Evolutionary conservation across 1,139 yeast genomes (phyloP).

Genomic region (Arxiozyma heterogenica): DNA sequence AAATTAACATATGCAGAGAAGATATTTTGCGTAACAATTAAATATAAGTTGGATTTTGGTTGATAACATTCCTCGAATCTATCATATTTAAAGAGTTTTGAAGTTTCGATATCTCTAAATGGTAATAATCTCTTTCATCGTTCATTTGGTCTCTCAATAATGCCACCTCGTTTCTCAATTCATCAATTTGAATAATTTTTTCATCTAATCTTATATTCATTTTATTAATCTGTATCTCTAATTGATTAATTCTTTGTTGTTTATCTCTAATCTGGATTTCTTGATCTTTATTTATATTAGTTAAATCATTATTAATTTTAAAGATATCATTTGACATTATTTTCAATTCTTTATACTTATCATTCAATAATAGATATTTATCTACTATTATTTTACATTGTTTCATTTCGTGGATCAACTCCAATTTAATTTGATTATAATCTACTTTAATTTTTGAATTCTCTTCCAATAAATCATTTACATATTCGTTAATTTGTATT

Average conservation of each 20-base stretch:
- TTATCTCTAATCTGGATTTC: not conserved
- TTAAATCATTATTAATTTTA: conserved; percentile 6
- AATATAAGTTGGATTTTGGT: not conserved
- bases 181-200: conserved; percentile 4
- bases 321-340: not conserved
- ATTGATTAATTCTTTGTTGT: conserved; percentile 9
- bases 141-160: not conserved
- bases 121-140: not conserved
- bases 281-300: conserved; percentile 6
- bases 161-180: not conserved
- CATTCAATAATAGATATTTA: conserved; percentile 36
- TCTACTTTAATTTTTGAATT: conserved; percentile 28
- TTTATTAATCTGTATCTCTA: conserved; percentile 8
- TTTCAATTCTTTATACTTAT: conserved; percentile 37
- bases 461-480: conserved; percentile 2
- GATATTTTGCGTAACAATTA: not conserved
- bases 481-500: not conserved
- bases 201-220: conserved; percentile 4
- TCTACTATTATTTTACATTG: conserved; percentile 30
- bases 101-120: not conserved
- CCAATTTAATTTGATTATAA: conserved; percentile 32
- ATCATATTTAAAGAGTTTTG: not conserved
- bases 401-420: conserved; percentile 28
- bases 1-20: not conserved
- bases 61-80: not conserved